Percentiles rank a stretch among this genome's conserved stretches.
phyloP scores from a whole-genome alignment of 202 grass and related monocot species.

The Zizania palustris region DNA sequence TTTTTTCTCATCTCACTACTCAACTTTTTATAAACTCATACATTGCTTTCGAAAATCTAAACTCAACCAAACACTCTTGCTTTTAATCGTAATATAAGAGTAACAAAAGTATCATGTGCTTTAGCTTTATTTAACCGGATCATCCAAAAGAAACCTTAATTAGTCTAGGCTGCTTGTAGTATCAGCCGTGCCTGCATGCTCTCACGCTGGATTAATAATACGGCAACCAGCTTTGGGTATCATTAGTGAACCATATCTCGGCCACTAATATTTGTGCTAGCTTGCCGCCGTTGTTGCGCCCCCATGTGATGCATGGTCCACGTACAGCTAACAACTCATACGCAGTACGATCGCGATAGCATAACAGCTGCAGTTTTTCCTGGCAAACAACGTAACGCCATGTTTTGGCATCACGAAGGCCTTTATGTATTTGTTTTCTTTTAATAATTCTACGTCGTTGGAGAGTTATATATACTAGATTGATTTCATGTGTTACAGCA shows the following conservation, averaged over 20 bases:
- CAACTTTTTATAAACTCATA: no score
- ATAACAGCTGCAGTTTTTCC: neutral
- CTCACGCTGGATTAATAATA: neutral
- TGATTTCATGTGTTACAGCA: no score
- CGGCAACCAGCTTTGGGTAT: neutral
- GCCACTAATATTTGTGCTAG: neutral
- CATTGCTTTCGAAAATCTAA: no score
- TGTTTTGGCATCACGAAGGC: no score
- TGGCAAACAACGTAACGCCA: no score
- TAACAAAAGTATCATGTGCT: neutral
- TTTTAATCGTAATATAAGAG: neutral
- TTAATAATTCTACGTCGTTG: no score
- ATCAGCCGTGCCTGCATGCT: neutral
- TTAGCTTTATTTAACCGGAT: neutral
- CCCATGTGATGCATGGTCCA: conserved; percentile 51
- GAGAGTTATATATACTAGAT: neutral
- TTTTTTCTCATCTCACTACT: no score
- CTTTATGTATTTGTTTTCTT: no score
- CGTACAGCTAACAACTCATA: conserved; percentile 14
- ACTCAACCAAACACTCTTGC: no score
- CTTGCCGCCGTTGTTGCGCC: conserved; percentile 15
- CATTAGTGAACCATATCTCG: conserved; percentile 5
- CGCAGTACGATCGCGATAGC: conserved; percentile 30
- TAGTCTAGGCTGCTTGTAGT: neutral
- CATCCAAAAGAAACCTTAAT: conserved; percentile 6